phyloP scores from a whole-genome alignment of 495 filamentous ascomycete species.

The Neurospora sp. region DNA sequence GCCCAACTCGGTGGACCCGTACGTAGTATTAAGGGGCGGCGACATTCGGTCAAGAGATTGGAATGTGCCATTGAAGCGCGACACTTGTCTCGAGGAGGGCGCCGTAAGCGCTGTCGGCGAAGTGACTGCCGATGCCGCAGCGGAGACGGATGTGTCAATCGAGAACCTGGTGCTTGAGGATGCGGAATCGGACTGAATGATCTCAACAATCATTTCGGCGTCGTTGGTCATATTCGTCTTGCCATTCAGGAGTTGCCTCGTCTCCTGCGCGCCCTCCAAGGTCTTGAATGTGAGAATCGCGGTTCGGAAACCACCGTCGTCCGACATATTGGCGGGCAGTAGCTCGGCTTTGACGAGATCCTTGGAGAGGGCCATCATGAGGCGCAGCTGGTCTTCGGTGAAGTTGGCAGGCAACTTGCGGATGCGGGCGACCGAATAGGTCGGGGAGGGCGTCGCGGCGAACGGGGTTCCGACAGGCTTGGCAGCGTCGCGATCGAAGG shows the following conservation, averaged over 20 bases:
- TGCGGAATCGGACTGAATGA: slow-evolving; percentile 35
- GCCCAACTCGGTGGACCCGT: slow-evolving; percentile 48
- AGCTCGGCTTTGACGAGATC: slow-evolving; percentile 69
- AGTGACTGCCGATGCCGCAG: slow-evolving; percentile 16
- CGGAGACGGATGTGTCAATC: slow-evolving; percentile 21
- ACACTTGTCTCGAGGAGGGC: slow-evolving; percentile 56
- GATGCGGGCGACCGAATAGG: slow-evolving; percentile 43
- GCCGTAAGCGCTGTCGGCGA: slow-evolving; percentile 42
- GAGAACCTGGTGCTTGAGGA: slow-evolving; percentile 28
- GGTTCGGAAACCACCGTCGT: slow-evolving; percentile 61
- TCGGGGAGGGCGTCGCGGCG: slow-evolving; percentile 23
- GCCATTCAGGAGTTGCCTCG: slow-evolving; percentile 64
- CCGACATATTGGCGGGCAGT: slow-evolving; percentile 50
- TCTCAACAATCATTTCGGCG: slow-evolving; percentile 69
- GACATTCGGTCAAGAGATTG: slow-evolving; percentile 64
- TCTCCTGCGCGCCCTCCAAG: slow-evolving; percentile 63
- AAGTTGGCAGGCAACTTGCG: slow-evolving; percentile 68
- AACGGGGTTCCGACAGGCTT: slow-evolving; percentile 44
- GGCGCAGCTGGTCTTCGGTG: slow-evolving; percentile 58
- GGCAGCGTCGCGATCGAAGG: slow-evolving; percentile 35
- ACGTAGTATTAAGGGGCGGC: slow-evolving; percentile 45
- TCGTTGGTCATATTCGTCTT: slow-evolving; percentile 67
- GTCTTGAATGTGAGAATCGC: slow-evolving; percentile 69
- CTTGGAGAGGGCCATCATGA: slow-evolving; percentile 80
- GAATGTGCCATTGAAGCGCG: slow-evolving; percentile 70